A percentile compares a stretch with the other conserved stretches of the same genome.
Conservation (phyloP, 352 stramenopile genomes). For the Globisporangium okanoganense region DNA sequence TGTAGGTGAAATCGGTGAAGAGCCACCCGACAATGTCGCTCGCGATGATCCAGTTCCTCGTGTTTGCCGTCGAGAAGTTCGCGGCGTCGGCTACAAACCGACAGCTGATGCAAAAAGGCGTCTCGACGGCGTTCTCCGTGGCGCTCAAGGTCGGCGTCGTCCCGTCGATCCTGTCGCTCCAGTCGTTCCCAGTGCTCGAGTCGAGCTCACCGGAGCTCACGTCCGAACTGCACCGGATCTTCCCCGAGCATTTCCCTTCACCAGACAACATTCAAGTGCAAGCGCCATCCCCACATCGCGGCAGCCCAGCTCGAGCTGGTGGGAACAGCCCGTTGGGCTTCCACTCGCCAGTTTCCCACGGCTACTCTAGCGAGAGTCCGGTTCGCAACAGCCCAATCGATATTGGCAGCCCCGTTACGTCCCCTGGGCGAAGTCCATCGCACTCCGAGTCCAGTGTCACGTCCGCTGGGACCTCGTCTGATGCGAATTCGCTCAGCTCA, state of each 20-base stretch:
- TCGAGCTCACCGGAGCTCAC: conserved; percentile 68
- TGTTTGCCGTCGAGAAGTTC: conserved; percentile 85
- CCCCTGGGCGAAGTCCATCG: conserved; percentile 54
- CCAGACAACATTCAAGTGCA: conserved; percentile 46
- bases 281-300: conserved; percentile 18
- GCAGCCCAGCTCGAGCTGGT: conserved; percentile 18
- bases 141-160: conserved; percentile 75
- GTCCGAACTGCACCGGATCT: conserved; percentile 73
- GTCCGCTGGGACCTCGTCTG: conserved; percentile 47
- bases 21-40: conserved; percentile 81
- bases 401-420: conserved; percentile 48
- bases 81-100: conserved; percentile 68
- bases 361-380: conserved; percentile 40
- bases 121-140: conserved; percentile 73
- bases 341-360: conserved; percentile 32
- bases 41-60: conserved; percentile 82
- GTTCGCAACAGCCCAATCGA: conserved; percentile 43
- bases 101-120: conserved; percentile 77
- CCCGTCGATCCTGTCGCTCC: conserved; percentile 56
- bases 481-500: conserved; percentile 60
- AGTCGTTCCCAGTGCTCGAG: conserved; percentile 73
- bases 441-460: conserved; percentile 60
- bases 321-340: conserved; percentile 37
- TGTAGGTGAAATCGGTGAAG: conserved; percentile 80
- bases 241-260: conserved; percentile 76